Evolutionary conservation across 225 moss, liverwort and hornwort species (phyloP).

Genomic region (Rhytidiadelphus loreus): DNA sequence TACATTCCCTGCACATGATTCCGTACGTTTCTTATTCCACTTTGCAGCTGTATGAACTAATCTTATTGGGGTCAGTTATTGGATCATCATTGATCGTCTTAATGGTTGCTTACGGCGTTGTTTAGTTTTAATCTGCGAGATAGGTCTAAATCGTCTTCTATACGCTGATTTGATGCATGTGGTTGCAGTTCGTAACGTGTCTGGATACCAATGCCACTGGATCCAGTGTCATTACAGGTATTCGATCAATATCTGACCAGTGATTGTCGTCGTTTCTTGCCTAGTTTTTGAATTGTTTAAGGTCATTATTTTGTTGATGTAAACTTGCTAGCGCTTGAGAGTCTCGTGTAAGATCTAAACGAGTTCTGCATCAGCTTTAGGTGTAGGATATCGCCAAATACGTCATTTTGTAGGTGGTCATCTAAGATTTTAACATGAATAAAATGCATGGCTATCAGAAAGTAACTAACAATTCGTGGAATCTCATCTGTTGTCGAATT

Average conservation of each 20-base stretch:
- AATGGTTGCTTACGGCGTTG: neutral
- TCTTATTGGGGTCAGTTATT: neutral
- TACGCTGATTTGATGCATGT: neutral
- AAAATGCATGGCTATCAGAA: neutral
- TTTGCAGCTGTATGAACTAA: neutral
- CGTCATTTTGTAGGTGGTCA: neutral
- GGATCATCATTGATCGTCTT: neutral
- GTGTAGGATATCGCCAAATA: neutral
- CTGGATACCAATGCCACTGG: constrained; percentile 18
- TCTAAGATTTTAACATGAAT: neutral
- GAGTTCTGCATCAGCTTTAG: neutral
- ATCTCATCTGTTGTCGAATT: neutral
- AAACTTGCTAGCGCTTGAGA: neutral
- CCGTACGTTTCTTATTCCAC: neutral
- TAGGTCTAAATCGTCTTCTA: neutral
- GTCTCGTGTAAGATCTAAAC: neutral
- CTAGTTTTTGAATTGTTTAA: neutral
- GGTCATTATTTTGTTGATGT: neutral
- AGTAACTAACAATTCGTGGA: neutral
- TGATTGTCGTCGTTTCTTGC: neutral
- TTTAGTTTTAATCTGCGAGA: neutral
- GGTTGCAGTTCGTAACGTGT: constrained; percentile 22
- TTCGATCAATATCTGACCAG: neutral
- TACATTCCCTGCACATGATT: constrained; percentile 20
- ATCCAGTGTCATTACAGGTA: constrained; percentile 70